phyloP scores from a whole-genome alignment of 2,329 filamentous ascomycete genomes.

The Colletotrichum abscissum region DNA sequence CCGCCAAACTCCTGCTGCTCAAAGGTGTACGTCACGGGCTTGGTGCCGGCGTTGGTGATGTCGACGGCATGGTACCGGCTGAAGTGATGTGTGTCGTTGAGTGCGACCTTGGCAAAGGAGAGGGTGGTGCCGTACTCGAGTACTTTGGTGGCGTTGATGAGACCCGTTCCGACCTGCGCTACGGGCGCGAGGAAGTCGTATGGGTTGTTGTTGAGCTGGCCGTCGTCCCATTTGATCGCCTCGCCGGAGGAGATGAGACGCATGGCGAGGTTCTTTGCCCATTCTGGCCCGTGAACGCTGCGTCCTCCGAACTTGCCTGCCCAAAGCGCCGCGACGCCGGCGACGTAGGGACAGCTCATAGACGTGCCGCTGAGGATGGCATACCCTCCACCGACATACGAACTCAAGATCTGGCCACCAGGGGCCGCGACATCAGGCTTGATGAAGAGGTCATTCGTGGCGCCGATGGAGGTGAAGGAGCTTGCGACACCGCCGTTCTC shows the following conservation, averaged over 20 bases:
- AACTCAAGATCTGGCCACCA: conserved; percentile 55
- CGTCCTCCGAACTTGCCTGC: conserved; percentile 53
- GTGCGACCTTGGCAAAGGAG: conserved; percentile 51
- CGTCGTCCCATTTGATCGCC: conserved; percentile 43
- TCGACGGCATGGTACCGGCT: conserved; percentile 39
- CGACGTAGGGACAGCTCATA: conserved; percentile 58
- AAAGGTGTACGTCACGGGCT: conserved; percentile 47
- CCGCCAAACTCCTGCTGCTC: conserved; percentile 43
- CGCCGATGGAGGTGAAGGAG: conserved; percentile 52
- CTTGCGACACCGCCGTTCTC: conserved; percentile 46
- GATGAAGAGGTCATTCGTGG: conserved; percentile 51
- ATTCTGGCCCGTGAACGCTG: conserved; percentile 41
- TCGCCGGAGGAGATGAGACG: conserved; percentile 45
- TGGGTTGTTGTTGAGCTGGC: conserved; percentile 15
- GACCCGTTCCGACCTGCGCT: conserved; percentile 52
- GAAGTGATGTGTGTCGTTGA: conserved; percentile 57
- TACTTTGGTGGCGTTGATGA: conserved; percentile 54
- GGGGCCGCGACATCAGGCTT: conserved; percentile 52
- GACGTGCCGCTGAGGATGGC: conserved; percentile 57
- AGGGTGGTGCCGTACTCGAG: conserved; percentile 50
- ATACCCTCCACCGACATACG: conserved; percentile 48
- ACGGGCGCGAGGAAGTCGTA: conserved; percentile 44
- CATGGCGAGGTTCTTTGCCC: conserved; percentile 45
- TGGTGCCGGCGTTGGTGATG: conserved; percentile 50
- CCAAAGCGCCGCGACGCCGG: conserved; percentile 49